Evolutionary conservation across 2,329 filamentous ascomycete genomes (phyloP).

Genomic region (Tympanopsis confertula): DNA sequence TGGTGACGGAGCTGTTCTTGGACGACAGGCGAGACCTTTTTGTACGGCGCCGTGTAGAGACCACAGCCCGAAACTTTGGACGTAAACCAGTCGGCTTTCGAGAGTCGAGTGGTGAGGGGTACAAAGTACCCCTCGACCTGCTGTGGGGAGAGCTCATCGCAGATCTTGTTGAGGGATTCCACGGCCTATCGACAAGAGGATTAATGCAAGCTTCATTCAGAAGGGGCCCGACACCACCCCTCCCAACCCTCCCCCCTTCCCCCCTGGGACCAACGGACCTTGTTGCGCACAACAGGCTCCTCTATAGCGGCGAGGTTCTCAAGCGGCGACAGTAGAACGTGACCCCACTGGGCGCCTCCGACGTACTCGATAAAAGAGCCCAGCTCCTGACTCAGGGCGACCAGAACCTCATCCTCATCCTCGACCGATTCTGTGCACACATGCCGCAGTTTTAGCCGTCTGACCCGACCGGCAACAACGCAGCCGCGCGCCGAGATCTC

Average conservation of each 20-base stretch:
- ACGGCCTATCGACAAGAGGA: slow-evolving; percentile 68
- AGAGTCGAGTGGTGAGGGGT: slow-evolving; percentile 84
- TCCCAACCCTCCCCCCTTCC: neutral
- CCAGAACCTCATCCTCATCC: slow-evolving; percentile 96
- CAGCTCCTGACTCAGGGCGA: slow-evolving; percentile 90
- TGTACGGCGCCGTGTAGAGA: slow-evolving; percentile 87
- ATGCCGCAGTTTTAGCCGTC: too few relatives aligned
- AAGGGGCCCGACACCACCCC: too few relatives aligned
- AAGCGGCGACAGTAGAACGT: slow-evolving; percentile 89
- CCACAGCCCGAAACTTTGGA: slow-evolving; percentile 97
- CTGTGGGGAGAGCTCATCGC: slow-evolving; percentile 75
- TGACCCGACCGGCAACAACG: too few relatives aligned
- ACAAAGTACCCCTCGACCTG: slow-evolving; percentile 98
- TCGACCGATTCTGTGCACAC: slow-evolving; percentile 89
- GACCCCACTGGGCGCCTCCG: slow-evolving; percentile 81
- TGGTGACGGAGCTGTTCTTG: slow-evolving; percentile 88
- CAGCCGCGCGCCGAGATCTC: neutral
- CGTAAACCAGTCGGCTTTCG: slow-evolving; percentile 99
- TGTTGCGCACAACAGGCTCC: slow-evolving; percentile 93
- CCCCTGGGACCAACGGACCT: slow-evolving; percentile 52
- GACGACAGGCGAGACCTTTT: slow-evolving; percentile 73
- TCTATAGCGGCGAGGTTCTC: slow-evolving; percentile 98
- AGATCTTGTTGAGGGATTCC: slow-evolving; percentile 98
- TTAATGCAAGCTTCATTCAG: too few relatives aligned
- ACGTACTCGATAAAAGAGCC: slow-evolving; percentile 97